Conservation (phyloP, 495 filamentous ascomycete genomes). For the Hypoxylon intermedium region DNA sequence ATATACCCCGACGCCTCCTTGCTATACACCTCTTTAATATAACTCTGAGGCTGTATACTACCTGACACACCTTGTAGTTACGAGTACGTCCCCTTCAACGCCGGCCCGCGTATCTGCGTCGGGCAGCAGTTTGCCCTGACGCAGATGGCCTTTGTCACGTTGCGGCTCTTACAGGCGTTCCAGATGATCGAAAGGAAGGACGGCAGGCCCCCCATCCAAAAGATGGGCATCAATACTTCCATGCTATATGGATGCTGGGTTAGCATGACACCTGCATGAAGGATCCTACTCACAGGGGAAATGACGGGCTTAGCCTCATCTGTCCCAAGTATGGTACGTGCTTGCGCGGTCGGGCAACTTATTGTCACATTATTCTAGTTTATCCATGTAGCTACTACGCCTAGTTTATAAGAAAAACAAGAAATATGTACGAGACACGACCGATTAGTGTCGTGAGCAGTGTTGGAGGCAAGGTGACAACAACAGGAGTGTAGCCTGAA, state of each 20-base stretch:
- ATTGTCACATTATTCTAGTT: not conserved
- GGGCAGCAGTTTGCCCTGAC: slow-evolving; percentile 67
- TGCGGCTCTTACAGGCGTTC: slow-evolving; percentile 67
- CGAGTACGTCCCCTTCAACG: slow-evolving; percentile 70
- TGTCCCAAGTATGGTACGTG: too few species aligned
- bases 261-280: slow-evolving; percentile 36
- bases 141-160: slow-evolving; percentile 63
- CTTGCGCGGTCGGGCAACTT: too few species aligned
- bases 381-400: too few species aligned
- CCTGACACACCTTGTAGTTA: slow-evolving; percentile 54
- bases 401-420: too few species aligned
- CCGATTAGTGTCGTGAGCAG: not conserved
- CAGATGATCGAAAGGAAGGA: slow-evolving; percentile 59
- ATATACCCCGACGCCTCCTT: too few species aligned
- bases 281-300: too few species aligned
- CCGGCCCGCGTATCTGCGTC: slow-evolving; percentile 68
- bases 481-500: too few species aligned
- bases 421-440: not conserved
- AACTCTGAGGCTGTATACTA: too few species aligned
- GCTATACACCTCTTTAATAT: not conserved
- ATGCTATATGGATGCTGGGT: slow-evolving; percentile 51
- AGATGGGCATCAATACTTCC: slow-evolving; percentile 43
- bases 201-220: slow-evolving; percentile 44
- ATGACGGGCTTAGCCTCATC: too few species aligned
- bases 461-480: not conserved